phyloP scores from a whole-genome alignment of 257 asterid species.

The Jaltomata sinuosa region DNA sequence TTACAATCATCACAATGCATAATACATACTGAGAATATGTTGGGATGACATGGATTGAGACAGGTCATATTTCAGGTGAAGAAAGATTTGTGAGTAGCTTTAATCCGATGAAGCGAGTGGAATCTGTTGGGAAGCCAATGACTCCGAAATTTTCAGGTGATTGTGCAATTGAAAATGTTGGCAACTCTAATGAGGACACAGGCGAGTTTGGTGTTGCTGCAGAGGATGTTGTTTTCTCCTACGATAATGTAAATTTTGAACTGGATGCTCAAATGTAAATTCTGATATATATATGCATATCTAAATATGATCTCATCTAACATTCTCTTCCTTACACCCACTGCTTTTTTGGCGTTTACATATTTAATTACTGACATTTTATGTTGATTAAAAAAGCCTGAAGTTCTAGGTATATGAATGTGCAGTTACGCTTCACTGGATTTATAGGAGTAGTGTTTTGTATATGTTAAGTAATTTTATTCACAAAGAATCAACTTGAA shows the following conservation, averaged over 20 bases:
- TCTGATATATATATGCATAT: background rate
- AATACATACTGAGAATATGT: background rate
- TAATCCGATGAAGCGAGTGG: slow-evolving; percentile 38
- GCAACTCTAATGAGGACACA: slow-evolving; percentile 57
- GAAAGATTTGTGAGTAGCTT: slow-evolving; percentile 15
- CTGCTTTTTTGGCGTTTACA: background rate
- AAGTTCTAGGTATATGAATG: background rate
- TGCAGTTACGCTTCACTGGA: background rate
- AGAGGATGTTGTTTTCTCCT: slow-evolving; percentile 25
- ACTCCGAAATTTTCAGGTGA: slow-evolving; percentile 54
- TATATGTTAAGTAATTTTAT: background rate
- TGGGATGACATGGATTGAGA: background rate
- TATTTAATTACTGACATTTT: background rate
- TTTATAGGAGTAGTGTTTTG: background rate
- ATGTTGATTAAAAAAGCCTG: background rate
- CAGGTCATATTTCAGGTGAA: background rate
- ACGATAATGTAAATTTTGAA: slow-evolving; percentile 35
- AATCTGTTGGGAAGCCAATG: slow-evolving; percentile 54
- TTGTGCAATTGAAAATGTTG: slow-evolving; percentile 51
- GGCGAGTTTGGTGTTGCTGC: slow-evolving; percentile 36
- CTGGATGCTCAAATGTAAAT: background rate
- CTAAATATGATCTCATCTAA: background rate
- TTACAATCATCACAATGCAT: background rate
- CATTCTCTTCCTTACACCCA: background rate
- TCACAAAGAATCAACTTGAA: background rate